These are phyloP conservation scores for Hanseniaspora valbyensis DNA, from an alignment of 805 yeast genomes.

Conservation along the genomic window DNA sequence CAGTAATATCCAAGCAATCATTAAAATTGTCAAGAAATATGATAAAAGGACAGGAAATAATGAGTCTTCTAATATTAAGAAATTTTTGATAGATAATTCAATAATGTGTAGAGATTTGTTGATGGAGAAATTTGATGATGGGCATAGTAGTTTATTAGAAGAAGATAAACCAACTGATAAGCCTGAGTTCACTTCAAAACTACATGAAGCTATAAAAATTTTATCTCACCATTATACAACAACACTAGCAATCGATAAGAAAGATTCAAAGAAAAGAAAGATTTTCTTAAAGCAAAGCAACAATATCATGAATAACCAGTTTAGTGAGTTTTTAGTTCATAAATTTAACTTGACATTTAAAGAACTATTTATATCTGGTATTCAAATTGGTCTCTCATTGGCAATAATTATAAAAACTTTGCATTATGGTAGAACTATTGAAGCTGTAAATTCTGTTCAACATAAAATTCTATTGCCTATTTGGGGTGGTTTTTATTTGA, in stretches of 20 bases:
- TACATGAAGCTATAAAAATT: slow-evolving; percentile 11
- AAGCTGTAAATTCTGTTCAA: slow-evolving; percentile 32
- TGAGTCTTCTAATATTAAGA: slow-evolving; percentile 22
- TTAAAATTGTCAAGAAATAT: slow-evolving; percentile 81
- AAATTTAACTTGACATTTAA: slow-evolving; percentile 27
- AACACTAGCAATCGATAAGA: slow-evolving; percentile 2
- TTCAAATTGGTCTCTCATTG: slow-evolving; percentile 55
- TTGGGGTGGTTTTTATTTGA: slow-evolving; percentile 82
- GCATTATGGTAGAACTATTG: slow-evolving; percentile 37
- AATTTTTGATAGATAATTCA: not conserved
- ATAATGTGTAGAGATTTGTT: slow-evolving; percentile 10
- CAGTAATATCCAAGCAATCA: slow-evolving; percentile 75
- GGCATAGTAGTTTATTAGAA: slow-evolving; percentile 2
- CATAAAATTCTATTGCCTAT: slow-evolving; percentile 54
- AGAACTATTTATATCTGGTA: slow-evolving; percentile 52
- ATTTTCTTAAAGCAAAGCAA: slow-evolving; percentile 11
- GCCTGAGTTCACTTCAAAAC: slow-evolving; percentile 9
- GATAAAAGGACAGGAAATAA: slow-evolving; percentile 45
- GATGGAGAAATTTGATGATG: slow-evolving; percentile 10
- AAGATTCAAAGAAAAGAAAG: slow-evolving; percentile 9
- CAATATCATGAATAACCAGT: slow-evolving; percentile 11
- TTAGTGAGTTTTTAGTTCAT: slow-evolving; percentile 27
- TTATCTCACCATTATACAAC: slow-evolving; percentile 10
- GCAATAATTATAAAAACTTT: slow-evolving; percentile 59
- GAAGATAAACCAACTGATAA: slow-evolving; percentile 1